Evolutionary conservation across 2,329 filamentous ascomycete species (phyloP).

Genomic region (Hortaea werneckii): DNA sequence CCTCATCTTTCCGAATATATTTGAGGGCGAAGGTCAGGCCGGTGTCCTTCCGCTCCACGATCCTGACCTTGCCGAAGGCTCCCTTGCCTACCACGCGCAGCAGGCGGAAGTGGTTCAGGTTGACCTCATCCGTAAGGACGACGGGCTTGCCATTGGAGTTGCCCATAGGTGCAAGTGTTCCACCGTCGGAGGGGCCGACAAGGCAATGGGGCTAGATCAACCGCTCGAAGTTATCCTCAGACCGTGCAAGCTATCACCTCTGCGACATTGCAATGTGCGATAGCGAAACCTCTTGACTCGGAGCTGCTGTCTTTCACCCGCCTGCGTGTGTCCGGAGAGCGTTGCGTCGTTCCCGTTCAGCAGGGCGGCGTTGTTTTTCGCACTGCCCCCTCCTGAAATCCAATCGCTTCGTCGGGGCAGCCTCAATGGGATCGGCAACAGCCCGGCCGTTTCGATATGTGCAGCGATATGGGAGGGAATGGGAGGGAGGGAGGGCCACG

Average conservation of each 20-base stretch:
- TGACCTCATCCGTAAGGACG: constrained; percentile 89
- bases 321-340: too few species aligned
- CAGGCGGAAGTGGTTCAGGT: constrained; percentile 92
- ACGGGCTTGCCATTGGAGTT: constrained; percentile 92
- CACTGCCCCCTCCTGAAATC: too few species aligned
- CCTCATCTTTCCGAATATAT: constrained; percentile 98
- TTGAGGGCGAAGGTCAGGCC: constrained; percentile 90
- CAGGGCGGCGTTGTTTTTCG: too few species aligned
- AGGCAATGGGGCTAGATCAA: neutral
- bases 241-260: neutral
- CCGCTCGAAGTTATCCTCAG: neutral
- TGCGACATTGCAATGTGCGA: too few species aligned
- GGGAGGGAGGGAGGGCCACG: too few species aligned
- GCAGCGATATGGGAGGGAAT: too few species aligned
- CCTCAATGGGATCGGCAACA: too few species aligned
- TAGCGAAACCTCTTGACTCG: too few species aligned
- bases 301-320: too few species aligned
- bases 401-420: too few species aligned
- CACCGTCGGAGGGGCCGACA: neutral
- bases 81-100: constrained; percentile 93
- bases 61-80: constrained; percentile 96
- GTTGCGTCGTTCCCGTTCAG: too few species aligned
- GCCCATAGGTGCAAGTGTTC: constrained; percentile 53
- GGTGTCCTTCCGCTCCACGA: constrained; percentile 95
- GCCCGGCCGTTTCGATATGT: too few species aligned